Percentiles rank a stretch among this genome's conserved stretches.
Conservation (phyloP, 129 eudicot species). For the Glebionis coronaria region DNA sequence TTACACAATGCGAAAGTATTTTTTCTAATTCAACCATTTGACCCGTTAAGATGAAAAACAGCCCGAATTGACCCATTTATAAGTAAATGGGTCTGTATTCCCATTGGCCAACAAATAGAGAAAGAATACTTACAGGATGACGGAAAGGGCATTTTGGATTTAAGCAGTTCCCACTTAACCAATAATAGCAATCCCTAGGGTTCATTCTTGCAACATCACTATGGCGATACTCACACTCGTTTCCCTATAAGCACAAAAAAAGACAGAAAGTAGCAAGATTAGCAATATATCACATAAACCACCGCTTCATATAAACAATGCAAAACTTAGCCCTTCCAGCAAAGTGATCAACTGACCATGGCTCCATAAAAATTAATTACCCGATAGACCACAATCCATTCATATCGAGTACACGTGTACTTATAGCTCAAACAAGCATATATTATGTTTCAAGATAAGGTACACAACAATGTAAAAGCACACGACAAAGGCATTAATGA, state of each 20-base stretch:
- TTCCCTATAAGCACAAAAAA: slow-evolving; percentile 62
- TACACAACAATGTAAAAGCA: neutral
- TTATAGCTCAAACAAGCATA: neutral
- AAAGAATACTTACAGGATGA: slow-evolving; percentile 76
- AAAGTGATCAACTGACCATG: neutral
- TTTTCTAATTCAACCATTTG: too few relatives aligned
- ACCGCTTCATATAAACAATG: too few relatives aligned
- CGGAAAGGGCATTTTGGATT: slow-evolving; percentile 91
- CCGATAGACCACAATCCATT: neutral
- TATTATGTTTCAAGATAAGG: neutral
- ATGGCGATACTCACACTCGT: slow-evolving; percentile 93
- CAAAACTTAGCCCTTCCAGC: neutral
- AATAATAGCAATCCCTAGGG: slow-evolving; percentile 88
- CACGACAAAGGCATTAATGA: slow-evolving; percentile 6
- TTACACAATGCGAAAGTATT: too few relatives aligned
- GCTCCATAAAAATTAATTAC: neutral
- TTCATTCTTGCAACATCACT: slow-evolving; percentile 83
- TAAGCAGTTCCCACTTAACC: slow-evolving; percentile 79
- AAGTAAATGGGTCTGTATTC: neutral
- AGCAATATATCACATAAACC: slow-evolving; percentile 5
- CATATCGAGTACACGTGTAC: neutral
- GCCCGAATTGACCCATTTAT: too few relatives aligned
- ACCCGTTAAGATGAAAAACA: too few relatives aligned
- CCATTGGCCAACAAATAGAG: slow-evolving; percentile 12
- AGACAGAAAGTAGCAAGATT: neutral